Evolutionary conservation across 2,329 filamentous ascomycete species (phyloP).

Genomic region (Diaporthe vexans): DNA sequence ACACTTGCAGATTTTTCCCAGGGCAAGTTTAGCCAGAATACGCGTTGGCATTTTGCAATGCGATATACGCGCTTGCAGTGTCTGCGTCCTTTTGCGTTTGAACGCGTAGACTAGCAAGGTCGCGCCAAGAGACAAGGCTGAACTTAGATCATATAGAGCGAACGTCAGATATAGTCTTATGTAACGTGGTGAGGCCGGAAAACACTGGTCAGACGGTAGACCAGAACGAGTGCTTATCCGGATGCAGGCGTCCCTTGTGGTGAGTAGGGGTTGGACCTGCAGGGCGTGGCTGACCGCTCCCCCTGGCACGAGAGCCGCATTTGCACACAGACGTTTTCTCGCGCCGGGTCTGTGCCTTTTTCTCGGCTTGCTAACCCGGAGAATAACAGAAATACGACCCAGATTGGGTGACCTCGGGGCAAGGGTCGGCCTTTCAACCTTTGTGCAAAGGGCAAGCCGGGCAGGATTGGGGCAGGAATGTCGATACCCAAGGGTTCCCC

Average conservation of each 20-base stretch:
- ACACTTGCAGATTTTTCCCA: background rate
- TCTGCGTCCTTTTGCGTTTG: conserved; percentile 3
- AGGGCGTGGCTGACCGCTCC: background rate
- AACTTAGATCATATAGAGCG: conserved; percentile 8
- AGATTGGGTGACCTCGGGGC: conserved; percentile 15
- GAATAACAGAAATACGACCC: conserved; percentile 30
- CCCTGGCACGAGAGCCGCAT: conserved; percentile 32
- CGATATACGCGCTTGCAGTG: conserved; percentile 10
- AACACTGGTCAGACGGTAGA: background rate
- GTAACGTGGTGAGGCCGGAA: background rate
- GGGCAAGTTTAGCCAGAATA: conserved; percentile 18
- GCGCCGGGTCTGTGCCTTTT: conserved; percentile 16
- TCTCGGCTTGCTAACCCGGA: conserved; percentile 29
- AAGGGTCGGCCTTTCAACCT: conserved; percentile 6
- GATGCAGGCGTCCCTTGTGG: conserved; percentile 17
- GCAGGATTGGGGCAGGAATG: background rate
- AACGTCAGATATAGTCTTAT: conserved; percentile 22
- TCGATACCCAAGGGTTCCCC: background rate
- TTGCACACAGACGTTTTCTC: conserved; percentile 35
- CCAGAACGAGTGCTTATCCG: conserved; percentile 1
- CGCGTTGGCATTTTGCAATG: conserved; percentile 6
- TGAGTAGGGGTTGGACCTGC: conserved; percentile 11
- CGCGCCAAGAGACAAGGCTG: conserved; percentile 30
- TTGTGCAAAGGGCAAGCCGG: conserved; percentile 2
- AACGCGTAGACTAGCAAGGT: background rate